These are phyloP conservation scores for Sicyos edulis DNA, from an alignment of 306 rosid genomes.

Conservation along the genomic window DNA sequence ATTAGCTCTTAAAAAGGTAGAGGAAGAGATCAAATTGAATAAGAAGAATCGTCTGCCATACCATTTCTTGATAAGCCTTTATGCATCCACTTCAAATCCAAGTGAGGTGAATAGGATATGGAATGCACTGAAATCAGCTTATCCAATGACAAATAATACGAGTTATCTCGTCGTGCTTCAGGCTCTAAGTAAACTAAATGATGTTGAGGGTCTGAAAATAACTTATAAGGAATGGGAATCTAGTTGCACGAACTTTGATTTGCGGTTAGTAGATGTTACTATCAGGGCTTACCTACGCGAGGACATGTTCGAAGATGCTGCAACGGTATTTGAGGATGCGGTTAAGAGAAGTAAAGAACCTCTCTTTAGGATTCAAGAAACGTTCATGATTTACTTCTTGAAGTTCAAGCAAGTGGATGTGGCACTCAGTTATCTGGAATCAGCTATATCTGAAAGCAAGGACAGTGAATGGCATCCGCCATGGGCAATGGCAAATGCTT, in stretches of 20 bases:
- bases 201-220: conserved; percentile 45
- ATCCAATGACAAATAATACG: conserved; percentile 38
- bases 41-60: conserved; percentile 38
- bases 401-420: conserved; percentile 32
- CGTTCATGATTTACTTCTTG: conserved; percentile 52
- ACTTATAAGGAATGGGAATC: conserved; percentile 75
- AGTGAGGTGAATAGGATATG: conserved; percentile 59
- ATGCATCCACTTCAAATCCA: conserved; percentile 55
- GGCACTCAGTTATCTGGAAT: conserved; percentile 53
- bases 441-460: conserved; percentile 36
- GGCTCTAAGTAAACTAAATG: conserved; percentile 55
- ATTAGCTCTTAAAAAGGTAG: conserved; percentile 42
- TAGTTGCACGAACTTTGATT: conserved; percentile 39
- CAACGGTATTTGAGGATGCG: conserved; percentile 40
- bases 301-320: conserved; percentile 56
- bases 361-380: conserved; percentile 45
- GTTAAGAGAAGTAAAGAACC: conserved; percentile 41
- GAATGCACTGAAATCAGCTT: conserved; percentile 42
- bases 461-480: conserved; percentile 41
- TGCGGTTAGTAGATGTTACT: conserved; percentile 38
- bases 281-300: conserved; percentile 52
- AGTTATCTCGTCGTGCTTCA: conserved; percentile 72
- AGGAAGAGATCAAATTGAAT: conserved; percentile 34
- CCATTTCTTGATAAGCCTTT: conserved; percentile 57
- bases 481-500: conserved; percentile 32